phyloP scores from a whole-genome alignment of 352 stramenopile species.

The Phytophthora colocasiae region DNA sequence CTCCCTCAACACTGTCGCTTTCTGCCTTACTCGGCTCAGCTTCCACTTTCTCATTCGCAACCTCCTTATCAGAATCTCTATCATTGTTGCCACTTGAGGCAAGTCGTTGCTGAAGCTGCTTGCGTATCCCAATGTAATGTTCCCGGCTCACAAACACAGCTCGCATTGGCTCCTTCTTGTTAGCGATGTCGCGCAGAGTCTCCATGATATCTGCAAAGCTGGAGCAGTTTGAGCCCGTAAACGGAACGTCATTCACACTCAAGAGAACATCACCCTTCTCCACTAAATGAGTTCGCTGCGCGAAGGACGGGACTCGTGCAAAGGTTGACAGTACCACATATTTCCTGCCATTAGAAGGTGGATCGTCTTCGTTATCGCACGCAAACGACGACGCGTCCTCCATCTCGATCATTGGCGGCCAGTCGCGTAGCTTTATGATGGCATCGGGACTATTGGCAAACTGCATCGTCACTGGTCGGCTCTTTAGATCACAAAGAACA shows the following conservation, averaged over 20 bases:
- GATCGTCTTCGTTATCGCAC: constrained; percentile 63
- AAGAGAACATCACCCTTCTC: constrained; percentile 72
- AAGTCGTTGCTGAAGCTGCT: constrained; percentile 22
- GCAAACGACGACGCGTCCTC: constrained; percentile 53
- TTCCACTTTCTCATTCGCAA: constrained; percentile 1
- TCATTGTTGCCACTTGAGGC: constrained; percentile 15
- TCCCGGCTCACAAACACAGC: constrained; percentile 67
- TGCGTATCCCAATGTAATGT: constrained; percentile 55
- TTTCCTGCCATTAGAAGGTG: constrained; percentile 51
- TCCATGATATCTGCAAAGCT: constrained; percentile 75
- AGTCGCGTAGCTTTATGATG: constrained; percentile 79
- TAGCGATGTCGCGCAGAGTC: constrained; percentile 52
- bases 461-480: constrained; percentile 71
- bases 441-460: constrained; percentile 81
- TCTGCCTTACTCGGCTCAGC: constrained; percentile 4
- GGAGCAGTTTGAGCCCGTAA: constrained; percentile 54
- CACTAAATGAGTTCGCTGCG: constrained; percentile 70
- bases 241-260: constrained; percentile 59
- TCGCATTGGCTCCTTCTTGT: constrained; percentile 58
- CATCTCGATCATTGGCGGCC: constrained; percentile 85
- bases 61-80: background rate
- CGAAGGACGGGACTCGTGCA: constrained; percentile 72
- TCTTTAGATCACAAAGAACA: constrained; percentile 63
- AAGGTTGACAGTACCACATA: constrained; percentile 81
- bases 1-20: constrained; percentile 24